Conservation (phyloP, 2,329 filamentous ascomycete genomes). For the Tolypocladium inflatum region DNA sequence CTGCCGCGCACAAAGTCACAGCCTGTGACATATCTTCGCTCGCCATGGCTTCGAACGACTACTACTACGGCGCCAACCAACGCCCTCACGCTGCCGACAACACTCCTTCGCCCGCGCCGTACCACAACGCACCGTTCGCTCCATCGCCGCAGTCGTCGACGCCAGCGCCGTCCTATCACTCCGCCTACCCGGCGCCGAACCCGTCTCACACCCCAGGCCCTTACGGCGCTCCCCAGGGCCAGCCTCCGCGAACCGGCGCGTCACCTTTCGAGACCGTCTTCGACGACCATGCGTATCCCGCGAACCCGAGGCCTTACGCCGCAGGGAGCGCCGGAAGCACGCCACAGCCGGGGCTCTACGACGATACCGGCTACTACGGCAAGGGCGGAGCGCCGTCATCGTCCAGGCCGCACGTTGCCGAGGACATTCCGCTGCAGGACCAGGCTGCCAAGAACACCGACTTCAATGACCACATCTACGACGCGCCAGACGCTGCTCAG, state of each 20-base stretch:
- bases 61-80: slow-evolving; percentile 49
- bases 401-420: slow-evolving; percentile 28
- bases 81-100: slow-evolving; percentile 11
- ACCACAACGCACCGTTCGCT: slow-evolving; percentile 27
- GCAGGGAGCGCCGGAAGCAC: slow-evolving; percentile 28
- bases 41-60: slow-evolving; percentile 54
- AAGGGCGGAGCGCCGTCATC: slow-evolving; percentile 23
- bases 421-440: slow-evolving; percentile 50
- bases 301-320: slow-evolving; percentile 29
- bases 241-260: slow-evolving; percentile 24
- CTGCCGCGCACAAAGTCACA: background rate
- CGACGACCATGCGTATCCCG: slow-evolving; percentile 57
- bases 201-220: slow-evolving; percentile 8
- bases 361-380: slow-evolving; percentile 51
- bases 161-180: slow-evolving; percentile 27
- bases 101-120: slow-evolving; percentile 25
- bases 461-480: slow-evolving; percentile 52
- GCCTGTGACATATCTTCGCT: slow-evolving; percentile 3
- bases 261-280: slow-evolving; percentile 59
- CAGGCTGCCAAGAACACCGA: slow-evolving; percentile 32
- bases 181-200: slow-evolving; percentile 7
- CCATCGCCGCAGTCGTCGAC: slow-evolving; percentile 30
- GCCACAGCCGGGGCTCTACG: slow-evolving; percentile 25
- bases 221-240: slow-evolving; percentile 21
- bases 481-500: slow-evolving; percentile 31